Conservation (phyloP, 805 yeast genomes). For the Metschnikowia kunwiensis region DNA sequence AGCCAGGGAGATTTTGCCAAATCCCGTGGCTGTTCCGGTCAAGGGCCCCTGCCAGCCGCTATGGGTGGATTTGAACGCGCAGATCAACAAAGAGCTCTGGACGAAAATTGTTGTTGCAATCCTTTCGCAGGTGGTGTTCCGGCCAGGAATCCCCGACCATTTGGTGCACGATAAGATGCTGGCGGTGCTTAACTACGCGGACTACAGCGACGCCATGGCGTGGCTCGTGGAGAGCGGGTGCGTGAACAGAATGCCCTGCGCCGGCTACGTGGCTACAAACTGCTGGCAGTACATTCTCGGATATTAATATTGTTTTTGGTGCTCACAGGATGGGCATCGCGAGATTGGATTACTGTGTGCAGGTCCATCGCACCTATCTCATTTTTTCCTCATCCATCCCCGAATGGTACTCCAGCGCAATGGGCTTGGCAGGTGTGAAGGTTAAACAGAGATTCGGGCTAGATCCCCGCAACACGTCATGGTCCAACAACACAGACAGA, state of each 20-base stretch:
- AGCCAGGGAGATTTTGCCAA: constrained; percentile 3
- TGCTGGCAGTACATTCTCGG: constrained; percentile 48
- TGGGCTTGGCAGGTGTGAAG: constrained; percentile 83
- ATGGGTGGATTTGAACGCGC: constrained; percentile 71
- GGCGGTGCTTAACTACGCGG: constrained; percentile 29
- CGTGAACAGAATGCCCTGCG: constrained; percentile 28
- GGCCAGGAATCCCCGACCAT: constrained; percentile 35
- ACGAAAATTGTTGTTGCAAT: constrained; percentile 47
- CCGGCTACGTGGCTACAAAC: constrained; percentile 43
- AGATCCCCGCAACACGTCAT: constrained; percentile 90
- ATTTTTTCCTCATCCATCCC: constrained; percentile 3
- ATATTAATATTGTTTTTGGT: background rate
- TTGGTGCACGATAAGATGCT: constrained; percentile 26
- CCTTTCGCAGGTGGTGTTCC: constrained; percentile 30
- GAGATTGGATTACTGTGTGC: background rate
- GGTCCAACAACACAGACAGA: constrained; percentile 83
- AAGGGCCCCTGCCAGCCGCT: constrained; percentile 61
- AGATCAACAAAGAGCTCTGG: constrained; percentile 62
- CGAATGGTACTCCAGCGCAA: constrained; percentile 27
- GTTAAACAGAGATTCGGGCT: constrained; percentile 80
- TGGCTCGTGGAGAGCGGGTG: constrained; percentile 45
- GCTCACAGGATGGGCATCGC: background rate
- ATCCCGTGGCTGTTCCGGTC: constrained; percentile 47
- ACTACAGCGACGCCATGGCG: constrained; percentile 27
- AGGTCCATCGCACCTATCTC: constrained; percentile 1